Evolutionary conservation across 2,329 filamentous ascomycete species (phyloP).

Genomic region (Xylariaceae sp.): DNA sequence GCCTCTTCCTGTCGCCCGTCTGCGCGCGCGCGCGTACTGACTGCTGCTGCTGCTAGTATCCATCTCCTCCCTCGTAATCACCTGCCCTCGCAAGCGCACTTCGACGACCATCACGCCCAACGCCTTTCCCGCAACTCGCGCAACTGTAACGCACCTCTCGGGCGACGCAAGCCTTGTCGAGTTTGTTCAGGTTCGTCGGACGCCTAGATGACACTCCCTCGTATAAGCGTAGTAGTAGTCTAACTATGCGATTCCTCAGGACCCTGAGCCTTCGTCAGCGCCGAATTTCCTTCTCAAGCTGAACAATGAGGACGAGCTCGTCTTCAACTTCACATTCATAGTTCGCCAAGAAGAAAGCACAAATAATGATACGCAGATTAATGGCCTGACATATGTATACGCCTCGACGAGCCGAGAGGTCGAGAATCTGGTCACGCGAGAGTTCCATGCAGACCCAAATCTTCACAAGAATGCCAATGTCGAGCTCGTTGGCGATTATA

Average conservation of each 20-base stretch:
- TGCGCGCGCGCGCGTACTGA: conserved; percentile 30
- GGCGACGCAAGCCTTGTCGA: conserved; percentile 82
- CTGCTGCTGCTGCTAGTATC: conserved; percentile 67
- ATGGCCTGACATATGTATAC: conserved; percentile 90
- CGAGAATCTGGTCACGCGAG: conserved; percentile 90
- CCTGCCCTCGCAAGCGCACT: conserved; percentile 78
- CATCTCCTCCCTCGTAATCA: conserved; percentile 82
- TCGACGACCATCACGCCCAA: conserved; percentile 84
- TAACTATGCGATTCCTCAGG: conserved; percentile 58
- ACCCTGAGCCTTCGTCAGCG: conserved; percentile 69
- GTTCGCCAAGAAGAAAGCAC: conserved; percentile 65
- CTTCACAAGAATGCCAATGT: conserved; percentile 97
- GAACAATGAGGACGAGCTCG: conserved; percentile 88
- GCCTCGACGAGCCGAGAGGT: conserved; percentile 86
- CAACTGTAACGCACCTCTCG: conserved; percentile 72
- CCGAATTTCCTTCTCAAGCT: conserved; percentile 87
- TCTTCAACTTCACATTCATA: conserved; percentile 91
- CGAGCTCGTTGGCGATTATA: conserved; percentile 89
- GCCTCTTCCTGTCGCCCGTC: conserved; percentile 16
- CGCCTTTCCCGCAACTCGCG: conserved; percentile 82
- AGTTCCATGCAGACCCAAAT: conserved; percentile 97
- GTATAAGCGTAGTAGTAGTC: conserved; percentile 24
- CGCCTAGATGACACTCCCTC: conserved; percentile 18
- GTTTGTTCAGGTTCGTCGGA: conserved; percentile 80
- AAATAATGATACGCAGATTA: conserved; percentile 76